phyloP scores from a whole-genome alignment of 2,329 filamentous ascomycete genomes.

The Claviceps arundinis region DNA sequence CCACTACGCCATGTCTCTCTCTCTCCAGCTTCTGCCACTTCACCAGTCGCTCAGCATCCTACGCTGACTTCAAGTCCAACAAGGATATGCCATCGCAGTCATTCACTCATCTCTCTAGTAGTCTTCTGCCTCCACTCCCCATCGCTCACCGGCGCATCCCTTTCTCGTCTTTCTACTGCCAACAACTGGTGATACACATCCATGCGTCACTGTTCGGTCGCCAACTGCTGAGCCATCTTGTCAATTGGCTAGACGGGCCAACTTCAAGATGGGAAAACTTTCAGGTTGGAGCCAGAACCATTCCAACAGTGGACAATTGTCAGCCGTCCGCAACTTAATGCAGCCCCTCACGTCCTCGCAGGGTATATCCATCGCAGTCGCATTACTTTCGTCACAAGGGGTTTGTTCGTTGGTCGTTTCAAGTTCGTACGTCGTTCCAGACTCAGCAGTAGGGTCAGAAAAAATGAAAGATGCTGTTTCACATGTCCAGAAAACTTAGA shows the following conservation, averaged over 20 bases:
- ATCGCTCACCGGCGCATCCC: conserved; percentile 14
- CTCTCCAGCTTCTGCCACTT: background rate
- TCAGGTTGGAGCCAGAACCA: background rate
- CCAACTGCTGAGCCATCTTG: conserved; percentile 3
- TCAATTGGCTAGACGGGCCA: background rate
- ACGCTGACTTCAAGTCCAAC: background rate
- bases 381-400: conserved; percentile 21
- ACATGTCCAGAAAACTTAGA: conserved; percentile 3
- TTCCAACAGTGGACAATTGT: background rate
- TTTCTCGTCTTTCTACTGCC: conserved; percentile 18
- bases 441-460: conserved; percentile 18
- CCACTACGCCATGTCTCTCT: background rate
- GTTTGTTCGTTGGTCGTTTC: conserved; percentile 16
- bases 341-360: conserved; percentile 23
- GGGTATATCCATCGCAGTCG: conserved; percentile 30
- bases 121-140: conserved; percentile 14
- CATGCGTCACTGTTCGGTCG: conserved; percentile 3
- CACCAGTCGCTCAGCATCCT: background rate
- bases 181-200: conserved; percentile 5
- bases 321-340: conserved; percentile 18
- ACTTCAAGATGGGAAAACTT: background rate
- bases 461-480: conserved; percentile 15
- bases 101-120: conserved; percentile 2
- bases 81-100: background rate
- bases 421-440: conserved; percentile 17